These are phyloP conservation scores for Erythrophleum fordii DNA, from an alignment of 306 rosid genomes.

Conservation along the genomic window DNA sequence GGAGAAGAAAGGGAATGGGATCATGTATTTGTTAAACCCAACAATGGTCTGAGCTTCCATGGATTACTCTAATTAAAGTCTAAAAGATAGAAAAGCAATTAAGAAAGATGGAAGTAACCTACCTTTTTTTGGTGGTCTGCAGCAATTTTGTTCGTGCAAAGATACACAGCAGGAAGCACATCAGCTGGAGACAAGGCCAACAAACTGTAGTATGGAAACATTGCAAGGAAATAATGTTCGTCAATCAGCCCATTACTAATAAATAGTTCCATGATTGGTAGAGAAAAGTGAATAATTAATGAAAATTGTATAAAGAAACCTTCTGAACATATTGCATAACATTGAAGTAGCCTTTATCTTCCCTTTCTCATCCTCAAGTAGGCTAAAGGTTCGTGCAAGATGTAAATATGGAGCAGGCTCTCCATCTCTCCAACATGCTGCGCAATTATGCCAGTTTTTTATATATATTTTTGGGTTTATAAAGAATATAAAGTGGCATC, in stretches of 20 bases:
- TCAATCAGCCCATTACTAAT: conserved; percentile 37
- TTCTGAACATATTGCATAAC: conserved; percentile 94
- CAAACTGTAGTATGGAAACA: conserved; percentile 59
- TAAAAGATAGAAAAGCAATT: background rate
- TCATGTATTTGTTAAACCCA: background rate
- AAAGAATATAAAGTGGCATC: conserved; percentile 27
- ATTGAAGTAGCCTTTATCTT: conserved; percentile 88
- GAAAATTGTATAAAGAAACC: conserved; percentile 53
- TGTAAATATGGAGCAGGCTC: conserved; percentile 90
- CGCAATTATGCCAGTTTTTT: conserved; percentile 40
- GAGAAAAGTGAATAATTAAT: conserved; percentile 11
- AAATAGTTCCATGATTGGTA: conserved; percentile 17
- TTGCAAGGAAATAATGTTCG: conserved; percentile 36
- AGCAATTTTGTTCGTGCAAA: conserved; percentile 88
- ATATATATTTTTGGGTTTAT: conserved; percentile 36
- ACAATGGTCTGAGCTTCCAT: background rate
- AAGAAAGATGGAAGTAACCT: conserved; percentile 32
- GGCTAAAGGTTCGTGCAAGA: conserved; percentile 81
- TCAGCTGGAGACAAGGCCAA: conserved; percentile 83
- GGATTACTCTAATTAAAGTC: background rate
- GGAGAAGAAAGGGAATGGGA: conserved; percentile 15
- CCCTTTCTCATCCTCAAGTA: conserved; percentile 84
- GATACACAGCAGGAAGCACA: conserved; percentile 87
- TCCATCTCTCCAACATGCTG: conserved; percentile 87
- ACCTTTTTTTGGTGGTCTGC: conserved; percentile 90